These are phyloP conservation scores for Hibiscus trionum DNA, from an alignment of 345 rosid species.

Conservation along the genomic window DNA sequence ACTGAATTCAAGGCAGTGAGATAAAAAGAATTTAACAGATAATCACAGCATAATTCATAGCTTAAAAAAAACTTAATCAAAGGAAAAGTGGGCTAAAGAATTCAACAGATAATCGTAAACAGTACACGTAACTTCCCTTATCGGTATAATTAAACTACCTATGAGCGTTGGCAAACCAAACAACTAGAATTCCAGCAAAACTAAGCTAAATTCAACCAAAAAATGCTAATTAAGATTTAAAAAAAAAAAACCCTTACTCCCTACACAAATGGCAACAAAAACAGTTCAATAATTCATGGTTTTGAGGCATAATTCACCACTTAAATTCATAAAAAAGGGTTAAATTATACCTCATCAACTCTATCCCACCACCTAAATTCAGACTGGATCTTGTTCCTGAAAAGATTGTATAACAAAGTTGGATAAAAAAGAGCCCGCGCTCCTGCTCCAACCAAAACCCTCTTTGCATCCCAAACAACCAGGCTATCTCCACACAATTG, in stretches of 20 bases:
- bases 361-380: not conserved
- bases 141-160: not conserved
- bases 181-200: not conserved
- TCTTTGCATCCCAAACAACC: conserved; percentile 4
- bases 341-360: not conserved
- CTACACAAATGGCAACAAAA: not conserved
- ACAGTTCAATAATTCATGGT: not conserved
- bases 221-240: not conserved
- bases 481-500: conserved; percentile 6
- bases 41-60: no score
- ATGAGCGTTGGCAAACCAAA: not conserved
- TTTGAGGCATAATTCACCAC: not conserved
- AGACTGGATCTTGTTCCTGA: not conserved
- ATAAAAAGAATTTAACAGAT: no score
- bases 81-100: no score
- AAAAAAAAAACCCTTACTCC: not conserved
- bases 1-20: not conserved
- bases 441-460: not conserved
- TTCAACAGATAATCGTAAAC: no score
- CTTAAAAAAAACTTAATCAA: no score
- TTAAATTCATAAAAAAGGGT: not conserved
- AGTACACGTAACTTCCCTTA: not conserved
- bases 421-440: not conserved
- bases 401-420: not conserved
- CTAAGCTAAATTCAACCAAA: not conserved